Evolutionary conservation across 768 basidiomycete species (phyloP).

Genomic region (Pilatotrama ljubarskyi): DNA sequence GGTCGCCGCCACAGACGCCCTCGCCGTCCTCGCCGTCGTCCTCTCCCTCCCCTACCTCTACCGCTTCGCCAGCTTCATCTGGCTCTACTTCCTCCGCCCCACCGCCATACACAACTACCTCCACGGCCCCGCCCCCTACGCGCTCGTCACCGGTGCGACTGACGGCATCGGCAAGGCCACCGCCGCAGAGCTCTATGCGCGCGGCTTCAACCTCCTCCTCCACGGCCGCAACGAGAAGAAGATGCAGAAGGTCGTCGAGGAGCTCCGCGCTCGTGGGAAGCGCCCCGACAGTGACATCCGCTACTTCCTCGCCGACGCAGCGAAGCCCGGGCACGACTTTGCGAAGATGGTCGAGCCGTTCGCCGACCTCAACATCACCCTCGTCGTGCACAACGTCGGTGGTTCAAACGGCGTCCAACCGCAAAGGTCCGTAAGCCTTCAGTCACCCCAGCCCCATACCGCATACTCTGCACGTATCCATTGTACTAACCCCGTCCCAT

Average conservation of each 20-base stretch:
- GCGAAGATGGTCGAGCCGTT: conserved; percentile 21
- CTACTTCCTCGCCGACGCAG: conserved; percentile 30
- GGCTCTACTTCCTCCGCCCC: conserved; percentile 27
- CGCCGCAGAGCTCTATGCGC: conserved; percentile 27
- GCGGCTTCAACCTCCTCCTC: conserved; percentile 32
- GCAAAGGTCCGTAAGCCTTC: conserved; percentile 20
- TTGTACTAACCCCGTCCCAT: neutral
- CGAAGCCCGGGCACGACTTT: conserved; percentile 22
- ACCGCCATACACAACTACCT: conserved; percentile 23
- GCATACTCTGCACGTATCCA: neutral
- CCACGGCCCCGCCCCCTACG: conserved; percentile 27
- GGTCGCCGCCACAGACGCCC: conserved; percentile 7
- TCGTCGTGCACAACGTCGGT: conserved; percentile 33
- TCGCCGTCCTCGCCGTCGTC: conserved; percentile 21
- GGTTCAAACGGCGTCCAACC: conserved; percentile 1
- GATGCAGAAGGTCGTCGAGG: conserved; percentile 25
- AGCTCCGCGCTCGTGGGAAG: conserved; percentile 16
- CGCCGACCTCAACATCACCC: conserved; percentile 29
- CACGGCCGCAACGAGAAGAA: conserved; percentile 31
- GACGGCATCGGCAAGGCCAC: conserved; percentile 33
- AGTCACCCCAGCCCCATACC: neutral
- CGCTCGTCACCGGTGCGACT: conserved; percentile 30
- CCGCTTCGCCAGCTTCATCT: conserved; percentile 21
- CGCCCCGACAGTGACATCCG: conserved; percentile 18
- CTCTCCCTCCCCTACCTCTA: conserved; percentile 20